phyloP scores from a whole-genome alignment of 192 early-diverging fungal species.

The Backusella macrospora region DNA sequence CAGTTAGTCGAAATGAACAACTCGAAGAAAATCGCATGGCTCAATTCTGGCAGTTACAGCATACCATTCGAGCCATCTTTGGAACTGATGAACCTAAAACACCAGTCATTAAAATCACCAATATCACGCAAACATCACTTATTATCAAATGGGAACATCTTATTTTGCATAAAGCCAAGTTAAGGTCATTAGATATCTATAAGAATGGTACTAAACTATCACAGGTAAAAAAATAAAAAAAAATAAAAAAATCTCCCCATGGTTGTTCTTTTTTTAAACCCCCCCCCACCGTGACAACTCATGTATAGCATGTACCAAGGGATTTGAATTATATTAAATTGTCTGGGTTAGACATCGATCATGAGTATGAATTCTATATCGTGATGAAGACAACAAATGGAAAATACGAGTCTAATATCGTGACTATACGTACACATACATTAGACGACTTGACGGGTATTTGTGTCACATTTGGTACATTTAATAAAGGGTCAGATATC shows the following conservation, averaged over 20 bases:
- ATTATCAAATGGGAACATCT: constrained; percentile 92
- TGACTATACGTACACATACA: constrained; percentile 81
- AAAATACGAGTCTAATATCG: constrained; percentile 71
- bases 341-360: constrained; percentile 87
- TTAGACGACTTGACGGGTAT: constrained; percentile 97
- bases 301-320: constrained; percentile 37
- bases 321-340: constrained; percentile 69
- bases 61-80: constrained; percentile 80
- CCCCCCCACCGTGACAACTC: not conserved
- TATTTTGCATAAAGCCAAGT: constrained; percentile 76
- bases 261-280: no score
- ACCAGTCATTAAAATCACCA: constrained; percentile 76
- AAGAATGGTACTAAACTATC: constrained; percentile 80
- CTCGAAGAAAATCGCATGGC: constrained; percentile 80
- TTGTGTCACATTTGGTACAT: constrained; percentile 90
- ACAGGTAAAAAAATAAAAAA: constrained; percentile 49
- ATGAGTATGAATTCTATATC: constrained; percentile 88
- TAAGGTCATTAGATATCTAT: constrained; percentile 90
- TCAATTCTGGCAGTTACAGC: constrained; percentile 87
- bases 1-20: constrained; percentile 87
- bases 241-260: no score
- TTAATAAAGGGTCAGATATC: constrained; percentile 71
- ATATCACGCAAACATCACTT: constrained; percentile 82
- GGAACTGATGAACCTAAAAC: constrained; percentile 75
- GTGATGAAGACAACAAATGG: constrained; percentile 93